Evolutionary conservation across 495 filamentous ascomycete species (phyloP).

Genomic region (Clohesyomyces aquaticus): DNA sequence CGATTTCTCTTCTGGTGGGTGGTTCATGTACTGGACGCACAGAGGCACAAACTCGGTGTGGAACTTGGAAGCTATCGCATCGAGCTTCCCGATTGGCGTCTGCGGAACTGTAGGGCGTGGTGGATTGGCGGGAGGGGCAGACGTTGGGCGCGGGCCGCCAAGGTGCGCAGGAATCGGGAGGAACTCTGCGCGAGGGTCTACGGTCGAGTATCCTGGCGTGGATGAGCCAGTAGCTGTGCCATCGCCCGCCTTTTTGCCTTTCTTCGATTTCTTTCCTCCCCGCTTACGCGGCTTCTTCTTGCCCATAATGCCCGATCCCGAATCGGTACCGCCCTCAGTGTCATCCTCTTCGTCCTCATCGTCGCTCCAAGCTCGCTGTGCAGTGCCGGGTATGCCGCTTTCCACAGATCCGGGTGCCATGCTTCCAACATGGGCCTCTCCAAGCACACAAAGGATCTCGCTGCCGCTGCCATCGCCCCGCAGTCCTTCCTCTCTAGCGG

Average conservation of each 20-base stretch:
- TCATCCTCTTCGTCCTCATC: constrained; percentile 56
- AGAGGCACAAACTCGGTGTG: constrained; percentile 67
- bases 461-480: constrained; percentile 66
- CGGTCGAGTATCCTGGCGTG: constrained; percentile 42
- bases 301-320: constrained; percentile 5
- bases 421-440: constrained; percentile 46
- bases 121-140: constrained; percentile 26
- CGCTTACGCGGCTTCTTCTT: constrained; percentile 37
- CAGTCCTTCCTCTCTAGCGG: constrained; percentile 72
- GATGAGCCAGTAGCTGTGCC: constrained; percentile 23
- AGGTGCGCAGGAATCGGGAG: constrained; percentile 43
- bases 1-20: constrained; percentile 71
- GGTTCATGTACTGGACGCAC: constrained; percentile 63
- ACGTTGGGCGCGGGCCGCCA: constrained; percentile 51
- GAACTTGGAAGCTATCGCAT: constrained; percentile 68
- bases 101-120: constrained; percentile 50
- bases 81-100: constrained; percentile 70
- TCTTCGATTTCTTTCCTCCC: constrained; percentile 37
- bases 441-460: constrained; percentile 70
- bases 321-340: constrained; percentile 35
- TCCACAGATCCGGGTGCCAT: constrained; percentile 33
- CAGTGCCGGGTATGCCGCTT: constrained; percentile 21
- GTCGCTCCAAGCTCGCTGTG: constrained; percentile 46
- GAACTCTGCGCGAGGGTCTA: constrained; percentile 22
- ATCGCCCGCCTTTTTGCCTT: constrained; percentile 30